Evolutionary conservation across 2,329 filamentous ascomycete genomes (phyloP), one percentile per base, ranked within the genome.

Genomic region (Fusarium torulosum): DNA sequence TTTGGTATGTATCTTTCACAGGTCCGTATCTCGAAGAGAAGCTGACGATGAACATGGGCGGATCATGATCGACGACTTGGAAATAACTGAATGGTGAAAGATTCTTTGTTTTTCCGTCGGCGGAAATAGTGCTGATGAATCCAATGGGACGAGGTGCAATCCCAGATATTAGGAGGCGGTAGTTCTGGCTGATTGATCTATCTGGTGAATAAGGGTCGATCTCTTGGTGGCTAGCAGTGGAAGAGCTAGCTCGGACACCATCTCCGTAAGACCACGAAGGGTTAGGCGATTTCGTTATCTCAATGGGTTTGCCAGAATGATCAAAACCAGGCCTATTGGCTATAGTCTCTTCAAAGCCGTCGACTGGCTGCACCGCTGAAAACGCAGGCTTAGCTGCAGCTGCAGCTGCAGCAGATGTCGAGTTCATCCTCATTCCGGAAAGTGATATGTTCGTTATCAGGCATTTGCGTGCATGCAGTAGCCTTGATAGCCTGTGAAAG

Each of bases 61-160:
- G 95, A 75, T 97, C 94, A 76, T 96, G 91, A 77, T 89, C 89
- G 65, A 97, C 84, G 59, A 97, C 79, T 75, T 93, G 90, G 75
- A 94, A 93, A 82, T 96, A 97, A 74, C 88, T 91, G 78, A 96
- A 97, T 0, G 94, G 94, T 0, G 94, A 93, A 2, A 97, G 85
- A 78, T 97, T 98, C 13, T 76, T 83, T 66, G 63, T 82, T 29
- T 72, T 77, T 10, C 91, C 92, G 72, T 94, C 90, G 6, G 78
- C 70, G 11, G 82, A 82, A 19, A 79, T 69, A 5, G 86, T 86
- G 21, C 83, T 86, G 9, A 88, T 75, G 75, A 88, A 85, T 4
- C 84, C 86, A 72, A 97, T 88, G 4, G 94, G 94, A 13, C 94
- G 86, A 1, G 94, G 94, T 4, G 94, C 86, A 70, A 97, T 89